Evolutionary conservation across 306 rosid species (phyloP).

Genomic region (Herpetospermum pedunculosum): DNA sequence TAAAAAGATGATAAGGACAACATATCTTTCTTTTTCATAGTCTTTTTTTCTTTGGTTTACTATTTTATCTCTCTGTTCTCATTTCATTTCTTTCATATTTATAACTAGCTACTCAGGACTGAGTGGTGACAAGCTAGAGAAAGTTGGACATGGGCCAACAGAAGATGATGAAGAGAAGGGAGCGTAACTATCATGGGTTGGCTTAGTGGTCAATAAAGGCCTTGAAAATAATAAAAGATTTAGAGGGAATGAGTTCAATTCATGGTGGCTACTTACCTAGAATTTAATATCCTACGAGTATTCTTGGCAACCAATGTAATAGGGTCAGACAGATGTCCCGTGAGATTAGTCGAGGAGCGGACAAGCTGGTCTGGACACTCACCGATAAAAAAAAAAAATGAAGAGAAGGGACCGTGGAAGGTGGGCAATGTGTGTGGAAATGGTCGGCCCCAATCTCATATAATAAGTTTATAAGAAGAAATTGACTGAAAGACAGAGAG

Average conservation of each 20-base stretch:
- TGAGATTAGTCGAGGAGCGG: no score
- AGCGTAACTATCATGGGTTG: no score
- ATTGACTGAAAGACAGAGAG: background rate
- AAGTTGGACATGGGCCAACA: conserved; percentile 2
- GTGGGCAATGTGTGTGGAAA: conserved; percentile 4
- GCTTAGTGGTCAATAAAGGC: no score
- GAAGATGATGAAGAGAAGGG: background rate
- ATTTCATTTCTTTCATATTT: background rate
- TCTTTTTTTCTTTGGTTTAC: background rate
- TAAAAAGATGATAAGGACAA: conserved; percentile 3
- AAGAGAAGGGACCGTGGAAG: background rate
- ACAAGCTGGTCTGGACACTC: no score
- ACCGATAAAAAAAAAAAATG: no score
- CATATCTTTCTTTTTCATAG: background rate
- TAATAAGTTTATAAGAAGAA: background rate
- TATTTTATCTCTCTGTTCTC: background rate
- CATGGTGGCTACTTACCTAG: no score
- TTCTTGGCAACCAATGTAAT: no score
- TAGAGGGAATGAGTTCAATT: no score
- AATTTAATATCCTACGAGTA: no score
- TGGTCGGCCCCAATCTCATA: conserved; percentile 1
- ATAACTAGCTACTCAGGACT: background rate
- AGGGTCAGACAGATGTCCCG: no score
- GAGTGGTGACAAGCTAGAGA: background rate
- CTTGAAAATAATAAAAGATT: no score